These are phyloP conservation scores for Malassezia nana DNA, from an alignment of 1,284 basidiomycete species.

Conservation along the genomic window DNA sequence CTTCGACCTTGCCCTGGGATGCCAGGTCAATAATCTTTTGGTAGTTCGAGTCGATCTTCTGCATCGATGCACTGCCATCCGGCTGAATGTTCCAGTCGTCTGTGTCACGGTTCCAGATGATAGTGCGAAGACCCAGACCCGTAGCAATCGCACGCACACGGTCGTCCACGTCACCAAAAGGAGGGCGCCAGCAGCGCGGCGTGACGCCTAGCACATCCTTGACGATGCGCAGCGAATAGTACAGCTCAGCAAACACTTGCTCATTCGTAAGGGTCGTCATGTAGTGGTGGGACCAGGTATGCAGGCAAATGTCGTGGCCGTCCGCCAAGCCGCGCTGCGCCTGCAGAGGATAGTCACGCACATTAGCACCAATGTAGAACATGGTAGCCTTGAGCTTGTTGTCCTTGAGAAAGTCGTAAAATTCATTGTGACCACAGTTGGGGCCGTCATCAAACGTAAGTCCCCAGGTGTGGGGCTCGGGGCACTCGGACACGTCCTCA, in stretches of 20 bases:
- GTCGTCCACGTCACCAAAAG: slow-evolving; percentile 54
- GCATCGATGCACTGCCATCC: slow-evolving; percentile 42
- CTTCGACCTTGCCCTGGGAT: slow-evolving; percentile 42
- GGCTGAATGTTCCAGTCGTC: slow-evolving; percentile 51
- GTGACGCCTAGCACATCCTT: slow-evolving; percentile 53
- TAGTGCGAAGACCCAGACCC: slow-evolving; percentile 51
- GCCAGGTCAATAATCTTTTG: slow-evolving; percentile 44
- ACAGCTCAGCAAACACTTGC: slow-evolving; percentile 55
- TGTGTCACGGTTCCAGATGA: slow-evolving; percentile 52
- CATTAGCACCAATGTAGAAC: slow-evolving; percentile 53
- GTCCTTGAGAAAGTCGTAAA: slow-evolving; percentile 52
- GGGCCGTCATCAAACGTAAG: slow-evolving; percentile 53
- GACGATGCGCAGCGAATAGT: slow-evolving; percentile 53
- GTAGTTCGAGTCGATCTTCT: slow-evolving; percentile 51
- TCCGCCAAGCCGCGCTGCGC: slow-evolving; percentile 50
- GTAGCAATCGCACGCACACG: slow-evolving; percentile 53
- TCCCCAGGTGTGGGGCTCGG: slow-evolving; percentile 53
- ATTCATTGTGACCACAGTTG: slow-evolving; percentile 52
- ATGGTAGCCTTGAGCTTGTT: slow-evolving; percentile 54
- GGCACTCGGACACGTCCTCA: slow-evolving; percentile 49
- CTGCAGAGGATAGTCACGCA: slow-evolving; percentile 54
- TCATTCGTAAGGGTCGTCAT: slow-evolving; percentile 53
- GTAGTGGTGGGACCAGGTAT: slow-evolving; percentile 51
- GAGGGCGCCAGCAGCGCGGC: slow-evolving; percentile 51
- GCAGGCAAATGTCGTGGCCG: slow-evolving; percentile 39